These are phyloP conservation scores for Thuidium tamariscinum DNA, from an alignment of 225 moss, liverwort and hornwort species.

Conservation along the genomic window DNA sequence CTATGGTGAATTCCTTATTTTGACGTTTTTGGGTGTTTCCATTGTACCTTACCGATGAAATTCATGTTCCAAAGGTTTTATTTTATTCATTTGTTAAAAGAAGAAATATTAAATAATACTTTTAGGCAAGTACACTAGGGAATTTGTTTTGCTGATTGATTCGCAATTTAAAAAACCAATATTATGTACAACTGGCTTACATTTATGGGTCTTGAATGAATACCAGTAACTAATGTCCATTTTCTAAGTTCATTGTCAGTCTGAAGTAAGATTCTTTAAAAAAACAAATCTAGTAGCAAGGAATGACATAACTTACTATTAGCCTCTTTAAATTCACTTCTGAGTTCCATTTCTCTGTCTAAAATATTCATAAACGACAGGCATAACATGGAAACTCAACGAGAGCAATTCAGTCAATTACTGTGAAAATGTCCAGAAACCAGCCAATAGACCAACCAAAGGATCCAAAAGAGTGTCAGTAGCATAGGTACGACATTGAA, in stretches of 20 bases:
- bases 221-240: not conserved
- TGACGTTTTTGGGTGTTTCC: no score
- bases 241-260: not conserved
- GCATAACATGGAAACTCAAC: not conserved
- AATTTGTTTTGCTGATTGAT: not conserved
- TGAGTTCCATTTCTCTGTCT: no score
- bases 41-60: not conserved
- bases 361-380: not conserved
- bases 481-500: not conserved
- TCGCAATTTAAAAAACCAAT: not conserved
- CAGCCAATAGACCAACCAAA: not conserved
- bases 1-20: no score
- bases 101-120: no score
- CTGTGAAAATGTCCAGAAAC: not conserved
- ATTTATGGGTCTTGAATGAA: not conserved
- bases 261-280: no score
- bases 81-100: no score
- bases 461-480: not conserved
- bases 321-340: not conserved
- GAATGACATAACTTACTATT: not conserved
- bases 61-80: not conserved
- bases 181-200: not conserved
- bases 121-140: not conserved
- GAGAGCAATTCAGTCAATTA: no score
- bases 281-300: not conserved